A percentile compares a stretch with the other conserved stretches of the same genome.
Conservation (phyloP, 179 eudicot species). For the Carnegiea gigantea region DNA sequence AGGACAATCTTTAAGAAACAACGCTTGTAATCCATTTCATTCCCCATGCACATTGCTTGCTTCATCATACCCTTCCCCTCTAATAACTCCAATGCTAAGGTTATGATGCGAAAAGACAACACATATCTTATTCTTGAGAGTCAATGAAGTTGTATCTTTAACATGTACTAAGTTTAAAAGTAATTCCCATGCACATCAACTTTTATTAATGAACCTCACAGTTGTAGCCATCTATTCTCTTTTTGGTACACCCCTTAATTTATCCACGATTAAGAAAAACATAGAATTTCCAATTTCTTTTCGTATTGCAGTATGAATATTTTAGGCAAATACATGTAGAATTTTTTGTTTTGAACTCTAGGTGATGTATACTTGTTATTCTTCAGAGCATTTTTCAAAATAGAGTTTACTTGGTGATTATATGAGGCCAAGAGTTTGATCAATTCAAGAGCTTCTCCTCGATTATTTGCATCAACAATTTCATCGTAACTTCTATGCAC, state of each 20-base stretch:
- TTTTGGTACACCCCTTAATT: neutral
- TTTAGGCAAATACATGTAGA: neutral
- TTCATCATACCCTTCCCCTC: neutral
- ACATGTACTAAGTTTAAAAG: neutral
- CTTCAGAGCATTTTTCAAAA: neutral
- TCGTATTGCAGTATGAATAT: neutral
- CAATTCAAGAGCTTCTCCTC: neutral
- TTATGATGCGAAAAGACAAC: neutral
- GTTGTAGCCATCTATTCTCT: neutral
- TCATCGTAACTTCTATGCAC: too few species aligned
- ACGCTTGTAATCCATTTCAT: neutral
- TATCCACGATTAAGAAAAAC: neutral
- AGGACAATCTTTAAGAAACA: too few species aligned
- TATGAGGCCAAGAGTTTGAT: neutral
- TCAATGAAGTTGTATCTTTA: neutral
- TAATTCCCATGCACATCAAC: neutral
- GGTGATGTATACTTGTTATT: conserved; percentile 12
- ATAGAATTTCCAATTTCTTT: too few species aligned
- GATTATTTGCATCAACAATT: too few species aligned
- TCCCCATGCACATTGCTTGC: neutral
- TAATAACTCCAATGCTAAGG: neutral
- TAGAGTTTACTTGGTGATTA: neutral
- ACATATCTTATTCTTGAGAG: neutral
- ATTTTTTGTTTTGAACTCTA: neutral
- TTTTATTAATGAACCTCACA: neutral